Conservation (phyloP, 2,329 filamentous ascomycete species). For the Colletotrichum aenigma region DNA sequence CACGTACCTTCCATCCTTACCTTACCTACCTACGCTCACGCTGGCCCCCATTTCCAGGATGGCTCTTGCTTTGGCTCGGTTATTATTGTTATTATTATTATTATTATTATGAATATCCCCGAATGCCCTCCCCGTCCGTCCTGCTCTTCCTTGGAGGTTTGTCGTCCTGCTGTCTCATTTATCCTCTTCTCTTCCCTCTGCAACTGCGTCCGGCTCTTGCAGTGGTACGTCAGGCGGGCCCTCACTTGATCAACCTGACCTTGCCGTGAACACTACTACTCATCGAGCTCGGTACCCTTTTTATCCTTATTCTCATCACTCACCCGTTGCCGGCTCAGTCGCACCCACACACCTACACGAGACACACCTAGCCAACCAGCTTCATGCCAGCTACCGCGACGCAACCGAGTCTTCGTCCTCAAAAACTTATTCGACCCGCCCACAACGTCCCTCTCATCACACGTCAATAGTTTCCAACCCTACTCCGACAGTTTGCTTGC, state of each 20-base stretch:
- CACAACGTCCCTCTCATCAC: background rate
- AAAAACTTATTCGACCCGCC: background rate
- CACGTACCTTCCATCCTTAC: background rate
- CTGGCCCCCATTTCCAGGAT: background rate
- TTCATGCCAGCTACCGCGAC: background rate
- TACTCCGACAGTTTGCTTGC: background rate
- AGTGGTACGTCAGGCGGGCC: constrained; percentile 13
- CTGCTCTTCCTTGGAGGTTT: background rate
- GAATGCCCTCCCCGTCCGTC: constrained; percentile 5
- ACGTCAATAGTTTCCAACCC: background rate
- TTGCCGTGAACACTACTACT: background rate
- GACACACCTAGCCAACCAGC: background rate
- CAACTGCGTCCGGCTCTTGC: background rate
- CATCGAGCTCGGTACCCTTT: background rate
- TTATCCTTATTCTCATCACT: background rate
- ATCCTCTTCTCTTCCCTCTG: background rate
- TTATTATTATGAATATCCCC: constrained; percentile 15
- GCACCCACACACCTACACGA: background rate
- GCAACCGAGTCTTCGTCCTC: background rate
- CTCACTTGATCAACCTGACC: background rate
- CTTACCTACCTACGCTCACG: background rate
- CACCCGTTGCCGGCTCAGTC: background rate
- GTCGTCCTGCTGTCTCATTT: background rate
- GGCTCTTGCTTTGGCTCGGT: background rate
- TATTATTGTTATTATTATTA: background rate